Evolutionary conservation across 2,329 filamentous ascomycete species (phyloP).

Genomic region (Colletotrichum sidae): DNA sequence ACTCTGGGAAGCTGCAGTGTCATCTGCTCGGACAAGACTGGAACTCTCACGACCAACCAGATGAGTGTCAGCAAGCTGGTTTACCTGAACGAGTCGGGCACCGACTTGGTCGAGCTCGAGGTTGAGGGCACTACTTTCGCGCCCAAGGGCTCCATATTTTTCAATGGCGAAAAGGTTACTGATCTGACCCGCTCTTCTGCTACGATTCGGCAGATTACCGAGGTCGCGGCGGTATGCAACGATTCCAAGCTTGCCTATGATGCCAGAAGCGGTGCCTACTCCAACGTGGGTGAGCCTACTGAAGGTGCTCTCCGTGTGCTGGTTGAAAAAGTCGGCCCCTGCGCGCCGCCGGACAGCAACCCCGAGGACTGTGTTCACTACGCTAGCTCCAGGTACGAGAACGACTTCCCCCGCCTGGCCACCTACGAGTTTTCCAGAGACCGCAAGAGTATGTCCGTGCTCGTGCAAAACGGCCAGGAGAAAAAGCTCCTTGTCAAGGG

Average conservation of each 20-base stretch:
- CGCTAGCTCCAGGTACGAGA: conserved; percentile 87
- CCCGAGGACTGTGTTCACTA: conserved; percentile 79
- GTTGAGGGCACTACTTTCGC: conserved; percentile 94
- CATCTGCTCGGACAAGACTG: conserved; percentile 99
- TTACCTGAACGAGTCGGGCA: conserved; percentile 80
- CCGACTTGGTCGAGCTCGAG: conserved; percentile 83
- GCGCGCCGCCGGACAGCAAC: conserved; percentile 66
- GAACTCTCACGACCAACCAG: conserved; percentile 97
- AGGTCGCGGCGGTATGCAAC: conserved; percentile 85
- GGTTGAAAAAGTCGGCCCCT: conserved; percentile 93
- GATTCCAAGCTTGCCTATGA: conserved; percentile 88
- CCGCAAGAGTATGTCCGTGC: conserved; percentile 98
- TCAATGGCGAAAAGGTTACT: conserved; percentile 74
- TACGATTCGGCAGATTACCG: conserved; percentile 82
- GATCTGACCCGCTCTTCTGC: conserved; percentile 78
- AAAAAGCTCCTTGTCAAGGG: conserved; percentile 95
- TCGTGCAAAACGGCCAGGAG: conserved; percentile 76
- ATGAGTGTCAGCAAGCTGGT: conserved; percentile 98
- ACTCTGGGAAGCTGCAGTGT: conserved; percentile 99
- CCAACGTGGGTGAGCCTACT: conserved; percentile 91
- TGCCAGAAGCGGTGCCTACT: conserved; percentile 77
- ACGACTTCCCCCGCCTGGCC: conserved; percentile 77
- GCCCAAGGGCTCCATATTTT: conserved; percentile 80
- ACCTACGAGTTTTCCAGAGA: conserved; percentile 98
- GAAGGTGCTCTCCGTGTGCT: conserved; percentile 92